Conservation (phyloP, 2,329 filamentous ascomycete species). For the Fusarium cyanostomum region DNA sequence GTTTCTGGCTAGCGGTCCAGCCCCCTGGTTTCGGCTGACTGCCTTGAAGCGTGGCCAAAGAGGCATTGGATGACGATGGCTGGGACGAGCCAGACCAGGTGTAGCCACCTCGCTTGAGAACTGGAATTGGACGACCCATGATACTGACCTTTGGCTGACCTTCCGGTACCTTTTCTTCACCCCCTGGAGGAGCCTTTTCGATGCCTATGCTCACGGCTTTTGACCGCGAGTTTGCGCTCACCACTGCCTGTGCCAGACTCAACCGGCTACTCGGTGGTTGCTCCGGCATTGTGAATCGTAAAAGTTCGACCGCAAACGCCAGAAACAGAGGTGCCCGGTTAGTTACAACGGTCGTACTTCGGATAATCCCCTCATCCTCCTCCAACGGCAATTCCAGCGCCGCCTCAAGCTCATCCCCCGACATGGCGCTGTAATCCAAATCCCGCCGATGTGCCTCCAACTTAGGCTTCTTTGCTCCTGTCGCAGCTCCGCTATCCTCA, state of each 20-base stretch:
- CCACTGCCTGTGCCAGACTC: conserved; percentile 84
- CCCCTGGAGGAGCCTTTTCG: conserved; percentile 69
- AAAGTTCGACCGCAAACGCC: conserved; percentile 77
- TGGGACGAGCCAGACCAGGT: conserved; percentile 47
- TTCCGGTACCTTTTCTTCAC: conserved; percentile 76
- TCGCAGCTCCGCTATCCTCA: conserved; percentile 21
- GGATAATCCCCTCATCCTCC: conserved; percentile 68
- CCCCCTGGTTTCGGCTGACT: conserved; percentile 38
- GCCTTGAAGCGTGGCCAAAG: conserved; percentile 24
- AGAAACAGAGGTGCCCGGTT: conserved; percentile 86
- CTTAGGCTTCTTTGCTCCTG: conserved; percentile 45
- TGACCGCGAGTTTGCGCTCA: conserved; percentile 80
- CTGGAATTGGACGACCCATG: conserved; percentile 76
- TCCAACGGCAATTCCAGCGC: conserved; percentile 68
- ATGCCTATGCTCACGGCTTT: conserved; percentile 82
- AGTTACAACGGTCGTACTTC: conserved; percentile 68
- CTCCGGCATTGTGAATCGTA: conserved; percentile 84
- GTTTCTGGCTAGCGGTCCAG: conserved; percentile 63
- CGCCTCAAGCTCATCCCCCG: conserved; percentile 68
- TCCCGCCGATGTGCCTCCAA: conserved; percentile 48
- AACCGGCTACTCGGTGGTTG: conserved; percentile 86
- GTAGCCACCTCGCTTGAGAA: conserved; percentile 83
- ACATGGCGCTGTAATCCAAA: conserved; percentile 53
- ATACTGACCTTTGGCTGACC: conserved; percentile 79
- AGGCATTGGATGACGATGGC: conserved; percentile 24